These are phyloP conservation scores for Ascoidea rubescens DNA, from an alignment of 805 yeast genomes.

Conservation along the genomic window DNA sequence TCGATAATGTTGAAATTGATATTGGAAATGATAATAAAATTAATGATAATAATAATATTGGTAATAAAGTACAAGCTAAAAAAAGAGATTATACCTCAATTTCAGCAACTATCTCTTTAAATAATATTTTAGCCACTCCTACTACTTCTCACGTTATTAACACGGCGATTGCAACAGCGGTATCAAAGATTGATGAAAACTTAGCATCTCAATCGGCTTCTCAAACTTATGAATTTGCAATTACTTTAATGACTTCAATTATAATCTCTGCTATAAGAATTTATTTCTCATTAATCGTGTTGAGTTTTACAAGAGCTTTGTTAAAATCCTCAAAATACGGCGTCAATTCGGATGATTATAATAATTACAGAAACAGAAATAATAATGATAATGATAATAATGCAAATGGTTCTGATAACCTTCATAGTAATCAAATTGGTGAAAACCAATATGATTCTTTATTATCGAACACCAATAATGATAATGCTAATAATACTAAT, in stretches of 20 bases:
- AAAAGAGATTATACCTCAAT: background rate
- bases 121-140: background rate
- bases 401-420: too few relatives aligned
- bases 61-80: background rate
- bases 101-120: background rate
- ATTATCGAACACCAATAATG: background rate
- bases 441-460: background rate
- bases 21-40: background rate
- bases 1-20: background rate
- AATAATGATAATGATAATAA: background rate
- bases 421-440: background rate
- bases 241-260: slow-evolving; percentile 38
- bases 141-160: slow-evolving; percentile 4
- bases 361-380: background rate
- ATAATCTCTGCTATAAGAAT: slow-evolving; percentile 33
- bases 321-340: slow-evolving; percentile 30
- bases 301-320: slow-evolving; percentile 47
- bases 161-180: background rate
- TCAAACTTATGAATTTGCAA: slow-evolving; percentile 38
- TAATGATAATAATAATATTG: background rate
- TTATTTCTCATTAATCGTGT: slow-evolving; percentile 44
- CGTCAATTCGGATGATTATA: slow-evolving; percentile 16
- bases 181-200: slow-evolving; percentile 9
- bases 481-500: background rate
- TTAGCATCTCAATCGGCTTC: slow-evolving; percentile 48